phyloP scores from a whole-genome alignment of 2,329 filamentous ascomycete species.

The Fusarium decemcellulare region DNA sequence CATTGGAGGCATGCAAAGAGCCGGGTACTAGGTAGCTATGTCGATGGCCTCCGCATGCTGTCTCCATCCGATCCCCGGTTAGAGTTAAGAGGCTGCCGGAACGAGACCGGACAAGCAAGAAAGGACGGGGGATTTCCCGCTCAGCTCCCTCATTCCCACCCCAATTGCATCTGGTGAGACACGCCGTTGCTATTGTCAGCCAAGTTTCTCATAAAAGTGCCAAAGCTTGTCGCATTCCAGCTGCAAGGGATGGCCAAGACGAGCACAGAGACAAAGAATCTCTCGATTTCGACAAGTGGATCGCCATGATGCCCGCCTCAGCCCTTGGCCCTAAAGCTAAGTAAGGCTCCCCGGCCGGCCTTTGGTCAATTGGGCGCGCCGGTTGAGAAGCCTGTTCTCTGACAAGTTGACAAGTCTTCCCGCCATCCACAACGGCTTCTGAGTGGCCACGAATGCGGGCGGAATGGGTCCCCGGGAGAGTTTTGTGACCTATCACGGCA shows the following conservation, averaged over 20 bases:
- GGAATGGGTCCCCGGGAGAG: slow-evolving; percentile 24
- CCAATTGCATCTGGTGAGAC: slow-evolving; percentile 11
- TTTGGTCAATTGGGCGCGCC: slow-evolving; percentile 3
- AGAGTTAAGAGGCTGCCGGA: slow-evolving; percentile 17
- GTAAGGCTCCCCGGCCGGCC: not conserved
- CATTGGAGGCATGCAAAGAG: slow-evolving; percentile 3
- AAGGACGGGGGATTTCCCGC: slow-evolving; percentile 4
- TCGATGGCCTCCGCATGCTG: slow-evolving; percentile 16
- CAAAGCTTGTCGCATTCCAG: slow-evolving; percentile 36
- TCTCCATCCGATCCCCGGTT: slow-evolving; percentile 3
- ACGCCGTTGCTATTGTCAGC: slow-evolving; percentile 9
- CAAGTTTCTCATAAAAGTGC: slow-evolving; percentile 4
- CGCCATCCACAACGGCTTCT: slow-evolving; percentile 13
- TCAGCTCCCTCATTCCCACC: slow-evolving; percentile 7
- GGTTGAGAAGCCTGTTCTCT: slow-evolving; percentile 12
- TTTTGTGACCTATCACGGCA: slow-evolving; percentile 27
- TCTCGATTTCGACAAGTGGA: slow-evolving; percentile 5
- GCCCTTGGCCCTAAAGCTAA: not conserved
- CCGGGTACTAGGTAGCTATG: not conserved
- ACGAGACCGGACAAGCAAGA: slow-evolving; percentile 1
- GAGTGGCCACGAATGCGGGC: not conserved
- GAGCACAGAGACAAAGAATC: slow-evolving; percentile 20
- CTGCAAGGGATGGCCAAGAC: slow-evolving; percentile 22
- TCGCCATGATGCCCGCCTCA: not conserved
- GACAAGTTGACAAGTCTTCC: slow-evolving; percentile 21